These are phyloP conservation scores for Dothideomycetidae sp. DNA, from an alignment of 2,329 filamentous ascomycete genomes.

Conservation along the genomic window DNA sequence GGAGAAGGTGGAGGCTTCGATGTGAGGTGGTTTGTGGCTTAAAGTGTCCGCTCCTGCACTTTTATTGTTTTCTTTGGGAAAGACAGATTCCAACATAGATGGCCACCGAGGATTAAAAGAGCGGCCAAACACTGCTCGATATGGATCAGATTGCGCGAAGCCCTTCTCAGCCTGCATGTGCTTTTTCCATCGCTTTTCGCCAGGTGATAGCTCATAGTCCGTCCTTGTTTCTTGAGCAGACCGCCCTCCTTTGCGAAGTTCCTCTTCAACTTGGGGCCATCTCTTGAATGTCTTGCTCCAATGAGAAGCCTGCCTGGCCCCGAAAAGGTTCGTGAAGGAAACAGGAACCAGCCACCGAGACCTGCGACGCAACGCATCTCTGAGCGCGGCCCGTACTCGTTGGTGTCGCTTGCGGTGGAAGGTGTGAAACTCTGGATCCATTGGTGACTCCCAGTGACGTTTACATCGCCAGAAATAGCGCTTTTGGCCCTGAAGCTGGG, in stretches of 20 bases:
- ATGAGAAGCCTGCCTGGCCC: conserved; percentile 19
- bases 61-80: conserved; percentile 20
- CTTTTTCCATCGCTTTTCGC: conserved; percentile 21
- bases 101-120: conserved; percentile 23
- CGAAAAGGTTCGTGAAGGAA: conserved; percentile 19
- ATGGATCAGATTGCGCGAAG: conserved; percentile 28
- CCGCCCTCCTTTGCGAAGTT: conserved; percentile 10
- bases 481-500: conserved; percentile 4
- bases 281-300: conserved; percentile 15
- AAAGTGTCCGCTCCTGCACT: background rate
- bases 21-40: background rate
- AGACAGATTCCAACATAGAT: conserved; percentile 11
- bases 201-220: conserved; percentile 19
- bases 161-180: conserved; percentile 22
- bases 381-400: conserved; percentile 12
- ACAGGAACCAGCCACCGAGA: conserved; percentile 17
- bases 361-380: conserved; percentile 19
- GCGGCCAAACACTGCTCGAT: conserved; percentile 30
- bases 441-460: conserved; percentile 18
- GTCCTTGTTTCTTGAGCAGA: conserved; percentile 10
- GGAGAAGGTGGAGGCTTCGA: conserved; percentile 8
- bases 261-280: conserved; percentile 12
- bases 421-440: conserved; percentile 21
- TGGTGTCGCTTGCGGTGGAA: conserved; percentile 18
- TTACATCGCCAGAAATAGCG: conserved; percentile 17